A percentile compares a stretch with the other conserved stretches of the same genome.
phyloP scores from a whole-genome alignment of 2,329 filamentous ascomycete species.

The Cercospora sp. region DNA sequence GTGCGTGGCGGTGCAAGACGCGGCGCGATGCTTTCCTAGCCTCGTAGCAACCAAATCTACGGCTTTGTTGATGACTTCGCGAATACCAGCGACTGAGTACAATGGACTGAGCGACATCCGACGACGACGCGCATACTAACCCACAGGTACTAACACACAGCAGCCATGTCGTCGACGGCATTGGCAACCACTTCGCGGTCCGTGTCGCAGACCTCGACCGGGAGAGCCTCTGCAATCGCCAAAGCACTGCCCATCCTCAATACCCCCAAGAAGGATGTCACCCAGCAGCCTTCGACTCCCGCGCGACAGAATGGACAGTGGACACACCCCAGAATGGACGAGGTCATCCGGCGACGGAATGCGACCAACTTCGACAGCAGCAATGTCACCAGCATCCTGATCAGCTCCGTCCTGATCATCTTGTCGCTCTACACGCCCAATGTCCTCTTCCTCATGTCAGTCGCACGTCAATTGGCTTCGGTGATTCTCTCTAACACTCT shows the following conservation, averaged over 20 bases:
- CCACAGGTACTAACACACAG: neutral
- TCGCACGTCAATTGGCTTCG: neutral
- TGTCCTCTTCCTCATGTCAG: constrained; percentile 38
- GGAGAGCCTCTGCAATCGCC: constrained; percentile 1
- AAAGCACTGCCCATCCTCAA: constrained; percentile 5
- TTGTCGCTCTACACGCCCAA: constrained; percentile 49
- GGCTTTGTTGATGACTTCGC: neutral
- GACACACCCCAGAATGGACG: constrained; percentile 84
- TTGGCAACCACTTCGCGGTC: constrained; percentile 17
- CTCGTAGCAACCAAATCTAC: constrained; percentile 4
- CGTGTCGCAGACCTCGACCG: constrained; percentile 19
- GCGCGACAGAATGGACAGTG: constrained; percentile 63
- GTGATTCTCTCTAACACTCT: neutral
- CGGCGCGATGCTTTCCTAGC: neutral
- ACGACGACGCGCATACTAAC: constrained; percentile 1
- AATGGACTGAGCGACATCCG: neutral
- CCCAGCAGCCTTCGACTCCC: constrained; percentile 31
- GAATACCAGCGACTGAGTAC: neutral
- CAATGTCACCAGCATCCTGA: constrained; percentile 68
- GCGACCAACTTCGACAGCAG: constrained; percentile 74
- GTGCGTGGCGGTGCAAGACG: neutral
- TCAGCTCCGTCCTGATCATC: constrained; percentile 63
- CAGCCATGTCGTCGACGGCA: constrained; percentile 33
- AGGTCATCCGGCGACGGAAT: constrained; percentile 80
- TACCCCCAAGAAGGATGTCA: constrained; percentile 24